A percentile compares a stretch with the other conserved stretches of the same genome.
These are phyloP conservation scores for Simplicillium aogashimaense DNA, from an alignment of 2,329 filamentous ascomycete species.

Conservation along the genomic window DNA sequence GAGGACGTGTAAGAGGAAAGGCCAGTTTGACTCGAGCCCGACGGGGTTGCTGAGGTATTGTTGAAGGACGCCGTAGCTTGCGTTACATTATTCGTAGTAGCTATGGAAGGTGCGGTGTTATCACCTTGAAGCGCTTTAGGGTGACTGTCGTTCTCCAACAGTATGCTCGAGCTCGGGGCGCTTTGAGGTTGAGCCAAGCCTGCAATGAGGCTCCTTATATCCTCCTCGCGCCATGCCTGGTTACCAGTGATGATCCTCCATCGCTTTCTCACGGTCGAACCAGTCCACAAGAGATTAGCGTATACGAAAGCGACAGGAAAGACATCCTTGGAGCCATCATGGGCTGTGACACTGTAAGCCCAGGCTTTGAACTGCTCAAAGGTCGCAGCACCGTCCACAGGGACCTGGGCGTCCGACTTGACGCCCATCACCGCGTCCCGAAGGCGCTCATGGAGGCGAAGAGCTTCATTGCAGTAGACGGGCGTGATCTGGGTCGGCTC, in stretches of 20 bases:
- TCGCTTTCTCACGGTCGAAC: constrained; percentile 23
- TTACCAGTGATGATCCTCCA: constrained; percentile 32
- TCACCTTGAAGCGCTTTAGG: too few relatives aligned
- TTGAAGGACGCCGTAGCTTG: too few relatives aligned
- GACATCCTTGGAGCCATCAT: constrained; percentile 33
- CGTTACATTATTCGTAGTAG: too few relatives aligned
- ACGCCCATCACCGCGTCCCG: constrained; percentile 17
- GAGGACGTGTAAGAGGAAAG: constrained; percentile 16
- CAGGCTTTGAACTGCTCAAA: constrained; percentile 28
- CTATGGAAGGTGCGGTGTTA: too few relatives aligned
- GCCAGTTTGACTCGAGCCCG: constrained; percentile 17
- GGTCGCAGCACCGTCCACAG: background rate
- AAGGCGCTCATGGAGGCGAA: constrained; percentile 21
- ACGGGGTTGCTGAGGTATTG: constrained; percentile 3
- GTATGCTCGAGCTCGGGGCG: too few relatives aligned
- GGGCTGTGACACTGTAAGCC: constrained; percentile 28
- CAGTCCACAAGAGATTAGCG: constrained; percentile 24
- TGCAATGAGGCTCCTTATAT: background rate
- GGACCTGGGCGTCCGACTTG: background rate
- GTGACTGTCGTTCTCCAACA: too few relatives aligned
- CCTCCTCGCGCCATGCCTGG: constrained; percentile 17
- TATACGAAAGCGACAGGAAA: constrained; percentile 28
- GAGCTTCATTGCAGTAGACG: constrained; percentile 24
- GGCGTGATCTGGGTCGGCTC: constrained; percentile 13
- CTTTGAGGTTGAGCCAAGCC: too few relatives aligned